A percentile compares a stretch with the other conserved stretches of the same genome.
Conservation (phyloP, 192 early-diverging fungal genomes). For the Chytriomyces hyalinus region DNA sequence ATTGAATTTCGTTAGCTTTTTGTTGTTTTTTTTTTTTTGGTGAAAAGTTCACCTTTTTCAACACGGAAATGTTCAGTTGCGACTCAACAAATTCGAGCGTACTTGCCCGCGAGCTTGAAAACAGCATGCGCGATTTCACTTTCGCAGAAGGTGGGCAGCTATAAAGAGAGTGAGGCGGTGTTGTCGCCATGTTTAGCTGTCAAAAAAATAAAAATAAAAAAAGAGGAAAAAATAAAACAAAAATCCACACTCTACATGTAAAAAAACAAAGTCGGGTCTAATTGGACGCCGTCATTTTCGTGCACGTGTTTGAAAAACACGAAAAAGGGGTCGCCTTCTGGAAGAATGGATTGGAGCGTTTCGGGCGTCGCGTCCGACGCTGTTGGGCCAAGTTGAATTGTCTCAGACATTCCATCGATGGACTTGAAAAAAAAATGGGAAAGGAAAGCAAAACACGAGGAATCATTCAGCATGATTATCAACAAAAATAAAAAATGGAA, state of each 20-base stretch:
- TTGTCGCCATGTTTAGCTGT: not conserved
- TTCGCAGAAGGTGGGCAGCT: slow-evolving; percentile 82
- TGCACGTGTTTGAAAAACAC: slow-evolving; percentile 66
- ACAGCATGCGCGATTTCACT: slow-evolving; percentile 90
- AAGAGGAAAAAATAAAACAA: not conserved
- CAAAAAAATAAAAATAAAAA: not conserved
- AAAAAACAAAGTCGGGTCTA: slow-evolving; percentile 51
- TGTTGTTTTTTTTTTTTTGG: not conserved
- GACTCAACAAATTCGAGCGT: slow-evolving; percentile 63
- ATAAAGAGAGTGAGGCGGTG: slow-evolving; percentile 55
- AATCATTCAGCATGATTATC: not conserved
- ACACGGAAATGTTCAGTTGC: not conserved
- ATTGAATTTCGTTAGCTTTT: not conserved
- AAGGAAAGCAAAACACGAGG: not conserved
- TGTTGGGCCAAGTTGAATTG: slow-evolving; percentile 35
- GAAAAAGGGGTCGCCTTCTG: slow-evolving; percentile 72
- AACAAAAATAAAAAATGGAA: not conserved
- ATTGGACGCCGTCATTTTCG: slow-evolving; percentile 47
- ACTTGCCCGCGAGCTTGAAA: slow-evolving; percentile 74
- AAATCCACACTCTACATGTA: slow-evolving; percentile 1
- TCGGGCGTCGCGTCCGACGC: slow-evolving; percentile 58
- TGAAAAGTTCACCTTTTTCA: slow-evolving; percentile 3
- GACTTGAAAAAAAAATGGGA: slow-evolving; percentile 10
- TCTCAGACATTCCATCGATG: slow-evolving; percentile 32
- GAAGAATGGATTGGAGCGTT: slow-evolving; percentile 32